These are phyloP conservation scores for Podaxis carcinomalis DNA, from an alignment of 768 basidiomycete species.

Conservation along the genomic window DNA sequence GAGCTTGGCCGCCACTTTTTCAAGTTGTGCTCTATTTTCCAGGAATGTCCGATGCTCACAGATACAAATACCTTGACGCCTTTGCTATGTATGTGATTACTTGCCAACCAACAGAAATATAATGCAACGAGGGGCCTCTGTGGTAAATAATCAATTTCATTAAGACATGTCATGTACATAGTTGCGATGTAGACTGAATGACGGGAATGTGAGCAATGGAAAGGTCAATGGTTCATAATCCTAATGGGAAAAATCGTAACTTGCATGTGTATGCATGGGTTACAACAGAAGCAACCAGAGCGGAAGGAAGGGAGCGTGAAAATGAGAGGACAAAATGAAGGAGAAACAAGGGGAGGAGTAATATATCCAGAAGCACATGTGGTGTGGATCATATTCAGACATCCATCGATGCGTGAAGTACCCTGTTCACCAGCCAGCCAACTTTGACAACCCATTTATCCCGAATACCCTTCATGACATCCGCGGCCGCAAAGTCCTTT, in stretches of 20 bases:
- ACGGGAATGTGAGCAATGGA: not conserved
- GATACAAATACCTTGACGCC: not conserved
- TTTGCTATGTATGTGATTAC: too few relatives aligned
- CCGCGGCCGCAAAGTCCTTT: constrained; percentile 33
- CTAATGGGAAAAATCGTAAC: not conserved
- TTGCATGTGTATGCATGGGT: constrained; percentile 2
- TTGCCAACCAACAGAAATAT: too few relatives aligned
- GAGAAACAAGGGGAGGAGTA: constrained; percentile 1
- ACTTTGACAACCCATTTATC: constrained; percentile 72
- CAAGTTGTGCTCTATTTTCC: not conserved
- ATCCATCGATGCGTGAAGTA: constrained; percentile 32
- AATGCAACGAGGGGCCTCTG: too few relatives aligned
- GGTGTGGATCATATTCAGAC: constrained; percentile 13
- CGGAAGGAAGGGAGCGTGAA: not conserved
- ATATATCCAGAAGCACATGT: not conserved
- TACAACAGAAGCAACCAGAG: not conserved
- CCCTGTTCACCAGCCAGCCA: constrained; percentile 71
- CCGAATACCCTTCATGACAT: constrained; percentile 34
- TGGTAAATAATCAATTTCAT: not conserved
- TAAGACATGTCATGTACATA: not conserved
- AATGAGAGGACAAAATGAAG: not conserved
- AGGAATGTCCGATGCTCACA: not conserved
- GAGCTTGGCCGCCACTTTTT: constrained; percentile 5
- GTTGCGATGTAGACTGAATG: constrained; percentile 4
- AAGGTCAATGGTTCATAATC: constrained; percentile 3